phyloP scores from a whole-genome alignment of 2,329 filamentous ascomycete species.

The Aspergillus neoniger region DNA sequence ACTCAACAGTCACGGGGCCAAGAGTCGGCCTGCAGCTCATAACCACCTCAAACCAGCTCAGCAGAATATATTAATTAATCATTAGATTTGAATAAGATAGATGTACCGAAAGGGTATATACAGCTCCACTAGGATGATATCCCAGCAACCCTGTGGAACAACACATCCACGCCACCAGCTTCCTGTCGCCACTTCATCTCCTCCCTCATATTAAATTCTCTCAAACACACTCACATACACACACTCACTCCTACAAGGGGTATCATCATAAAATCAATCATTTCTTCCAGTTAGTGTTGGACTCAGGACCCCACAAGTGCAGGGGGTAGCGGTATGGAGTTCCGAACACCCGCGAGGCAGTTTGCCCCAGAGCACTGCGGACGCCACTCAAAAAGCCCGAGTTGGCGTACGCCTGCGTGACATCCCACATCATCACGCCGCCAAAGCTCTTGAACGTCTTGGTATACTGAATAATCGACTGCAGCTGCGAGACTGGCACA shows the following conservation, averaged over 20 bases:
- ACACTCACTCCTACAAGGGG: not conserved
- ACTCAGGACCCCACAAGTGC: not conserved
- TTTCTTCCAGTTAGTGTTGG: not conserved
- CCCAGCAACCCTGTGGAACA: not conserved
- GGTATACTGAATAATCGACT: conserved; percentile 55
- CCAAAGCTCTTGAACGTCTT: conserved; percentile 63
- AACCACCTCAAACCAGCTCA: too few relatives aligned
- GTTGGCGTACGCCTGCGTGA: conserved; percentile 62
- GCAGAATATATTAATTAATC: too few relatives aligned
- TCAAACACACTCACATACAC: not conserved
- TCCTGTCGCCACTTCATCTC: too few relatives aligned
- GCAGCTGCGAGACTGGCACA: conserved; percentile 49
- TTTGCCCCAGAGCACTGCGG: conserved; percentile 33
- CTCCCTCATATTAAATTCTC: too few relatives aligned
- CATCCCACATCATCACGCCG: conserved; percentile 71
- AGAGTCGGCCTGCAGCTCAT: too few relatives aligned
- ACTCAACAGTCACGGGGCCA: not conserved
- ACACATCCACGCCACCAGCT: not conserved
- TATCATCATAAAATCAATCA: not conserved
- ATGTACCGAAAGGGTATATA: not conserved
- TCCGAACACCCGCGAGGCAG: conserved; percentile 10
- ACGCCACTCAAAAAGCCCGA: conserved; percentile 56
- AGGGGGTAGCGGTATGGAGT: conserved; percentile 4
- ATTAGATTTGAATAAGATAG: too few relatives aligned
- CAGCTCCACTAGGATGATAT: not conserved